These are phyloP conservation scores for Trametes hirsuta DNA, from an alignment of 1,284 basidiomycete species.

Conservation along the genomic window DNA sequence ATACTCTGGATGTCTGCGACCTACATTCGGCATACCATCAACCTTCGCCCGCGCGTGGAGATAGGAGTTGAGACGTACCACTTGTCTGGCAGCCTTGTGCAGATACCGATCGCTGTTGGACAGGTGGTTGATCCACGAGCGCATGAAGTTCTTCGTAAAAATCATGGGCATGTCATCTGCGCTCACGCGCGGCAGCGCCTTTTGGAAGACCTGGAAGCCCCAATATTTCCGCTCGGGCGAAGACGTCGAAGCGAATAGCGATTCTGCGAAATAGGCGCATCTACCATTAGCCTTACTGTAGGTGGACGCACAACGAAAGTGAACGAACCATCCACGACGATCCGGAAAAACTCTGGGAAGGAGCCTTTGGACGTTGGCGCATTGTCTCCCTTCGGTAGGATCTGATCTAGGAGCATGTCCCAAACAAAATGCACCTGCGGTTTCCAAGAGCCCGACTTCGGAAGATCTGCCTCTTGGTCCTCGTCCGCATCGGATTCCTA, in stretches of 20 bases:
- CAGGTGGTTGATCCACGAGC: constrained; percentile 95
- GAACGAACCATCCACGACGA: constrained; percentile 83
- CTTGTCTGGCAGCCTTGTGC: constrained; percentile 85
- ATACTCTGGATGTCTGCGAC: constrained; percentile 76
- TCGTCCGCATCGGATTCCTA: constrained; percentile 67
- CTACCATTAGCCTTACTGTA: constrained; percentile 11
- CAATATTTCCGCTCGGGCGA: constrained; percentile 93
- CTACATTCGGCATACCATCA: constrained; percentile 40
- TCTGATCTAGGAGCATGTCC: constrained; percentile 80
- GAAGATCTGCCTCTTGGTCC: constrained; percentile 44
- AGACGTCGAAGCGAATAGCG: constrained; percentile 82
- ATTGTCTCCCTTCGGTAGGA: constrained; percentile 53
- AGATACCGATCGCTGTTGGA: constrained; percentile 86
- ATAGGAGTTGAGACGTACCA: constrained; percentile 50
- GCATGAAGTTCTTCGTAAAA: constrained; percentile 96
- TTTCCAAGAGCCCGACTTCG: constrained; percentile 77
- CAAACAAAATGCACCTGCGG: constrained; percentile 93
- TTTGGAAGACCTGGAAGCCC: constrained; percentile 93
- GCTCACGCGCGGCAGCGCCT: constrained; percentile 73
- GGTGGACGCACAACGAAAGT: constrained; percentile 7
- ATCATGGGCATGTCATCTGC: constrained; percentile 78
- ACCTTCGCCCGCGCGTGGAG: background rate
- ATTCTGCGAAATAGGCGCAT: constrained; percentile 56
- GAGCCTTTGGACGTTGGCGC: constrained; percentile 53
- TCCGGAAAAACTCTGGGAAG: constrained; percentile 89